These are phyloP conservation scores for Penicillium egyptiacum DNA, from an alignment of 495 filamentous ascomycete genomes.

Conservation along the genomic window DNA sequence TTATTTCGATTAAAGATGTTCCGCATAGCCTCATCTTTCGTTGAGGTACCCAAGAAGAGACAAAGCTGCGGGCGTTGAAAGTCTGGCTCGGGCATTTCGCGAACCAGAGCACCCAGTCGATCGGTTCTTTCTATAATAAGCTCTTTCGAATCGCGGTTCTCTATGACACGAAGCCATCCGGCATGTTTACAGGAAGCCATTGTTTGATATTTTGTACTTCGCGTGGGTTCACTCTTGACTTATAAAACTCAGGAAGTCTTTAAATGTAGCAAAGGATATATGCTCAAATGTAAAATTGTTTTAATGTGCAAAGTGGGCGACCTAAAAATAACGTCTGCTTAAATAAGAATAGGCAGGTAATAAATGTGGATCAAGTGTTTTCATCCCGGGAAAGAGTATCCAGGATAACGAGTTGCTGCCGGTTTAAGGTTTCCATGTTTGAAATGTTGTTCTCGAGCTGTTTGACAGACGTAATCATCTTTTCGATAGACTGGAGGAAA, in stretches of 20 bases:
- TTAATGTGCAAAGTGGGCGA: neutral
- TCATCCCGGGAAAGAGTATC: neutral
- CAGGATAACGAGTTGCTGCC: neutral
- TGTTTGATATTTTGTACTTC: neutral
- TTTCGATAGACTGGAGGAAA: neutral
- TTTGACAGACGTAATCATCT: neutral
- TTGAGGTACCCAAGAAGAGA: slow-evolving; percentile 24
- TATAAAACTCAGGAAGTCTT: slow-evolving; percentile 5
- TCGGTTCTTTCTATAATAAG: slow-evolving; percentile 22
- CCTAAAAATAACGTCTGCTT: slow-evolving; percentile 2
- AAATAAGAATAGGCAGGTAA: too few relatives aligned
- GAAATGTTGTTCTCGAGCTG: slow-evolving; percentile 3
- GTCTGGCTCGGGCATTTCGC: slow-evolving; percentile 22
- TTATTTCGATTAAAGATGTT: slow-evolving; percentile 25
- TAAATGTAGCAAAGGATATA: neutral
- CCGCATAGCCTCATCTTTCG: slow-evolving; percentile 24
- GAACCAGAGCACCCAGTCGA: slow-evolving; percentile 17
- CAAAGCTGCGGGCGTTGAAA: slow-evolving; percentile 23
- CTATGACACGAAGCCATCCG: slow-evolving; percentile 20
- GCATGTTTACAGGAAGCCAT: slow-evolving; percentile 22
- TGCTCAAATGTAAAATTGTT: neutral
- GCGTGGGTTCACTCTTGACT: neutral
- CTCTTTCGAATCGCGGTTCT: slow-evolving; percentile 15
- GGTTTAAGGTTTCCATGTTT: slow-evolving; percentile 1
- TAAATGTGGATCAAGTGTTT: neutral